A percentile compares a stretch with the other conserved stretches of the same genome.
Conservation (phyloP, 371 early-diverging fungal species). For the Mortierella sp. region DNA sequence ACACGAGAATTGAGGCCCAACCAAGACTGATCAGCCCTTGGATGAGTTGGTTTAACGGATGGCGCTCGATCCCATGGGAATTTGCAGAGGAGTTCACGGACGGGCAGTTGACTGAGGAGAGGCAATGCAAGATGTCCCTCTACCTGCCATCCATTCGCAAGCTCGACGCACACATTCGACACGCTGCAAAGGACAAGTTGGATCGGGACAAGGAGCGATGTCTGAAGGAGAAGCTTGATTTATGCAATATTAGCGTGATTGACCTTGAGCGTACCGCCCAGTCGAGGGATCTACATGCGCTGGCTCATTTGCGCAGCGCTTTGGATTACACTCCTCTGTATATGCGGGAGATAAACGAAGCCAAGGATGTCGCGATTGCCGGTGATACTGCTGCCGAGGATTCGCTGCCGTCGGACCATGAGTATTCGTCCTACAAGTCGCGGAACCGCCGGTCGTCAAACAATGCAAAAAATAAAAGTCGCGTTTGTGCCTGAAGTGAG, state of each 20-base stretch:
- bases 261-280: too few species aligned
- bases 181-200: neutral
- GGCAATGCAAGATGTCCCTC: neutral
- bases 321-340: too few species aligned
- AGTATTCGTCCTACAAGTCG: constrained; percentile 1
- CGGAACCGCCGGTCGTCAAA: neutral
- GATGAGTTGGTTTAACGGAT: neutral
- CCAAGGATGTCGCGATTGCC: neutral
- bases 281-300: too few species aligned
- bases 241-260: neutral
- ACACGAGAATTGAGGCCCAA: neutral
- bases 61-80: neutral
- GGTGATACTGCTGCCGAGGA: too few species aligned
- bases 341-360: neutral
- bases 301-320: too few species aligned
- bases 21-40: neutral
- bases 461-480: neutral
- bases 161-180: neutral
- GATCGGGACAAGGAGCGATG: neutral
- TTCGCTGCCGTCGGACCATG: neutral
- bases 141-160: neutral
- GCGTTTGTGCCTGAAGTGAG: neutral
- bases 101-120: neutral
- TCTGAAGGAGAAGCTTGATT: neutral
- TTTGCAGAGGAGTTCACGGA: neutral